Base-by-base conservation (phyloP, 176 grass and related monocot species). In the Phoenix dactylifera region DNA sequence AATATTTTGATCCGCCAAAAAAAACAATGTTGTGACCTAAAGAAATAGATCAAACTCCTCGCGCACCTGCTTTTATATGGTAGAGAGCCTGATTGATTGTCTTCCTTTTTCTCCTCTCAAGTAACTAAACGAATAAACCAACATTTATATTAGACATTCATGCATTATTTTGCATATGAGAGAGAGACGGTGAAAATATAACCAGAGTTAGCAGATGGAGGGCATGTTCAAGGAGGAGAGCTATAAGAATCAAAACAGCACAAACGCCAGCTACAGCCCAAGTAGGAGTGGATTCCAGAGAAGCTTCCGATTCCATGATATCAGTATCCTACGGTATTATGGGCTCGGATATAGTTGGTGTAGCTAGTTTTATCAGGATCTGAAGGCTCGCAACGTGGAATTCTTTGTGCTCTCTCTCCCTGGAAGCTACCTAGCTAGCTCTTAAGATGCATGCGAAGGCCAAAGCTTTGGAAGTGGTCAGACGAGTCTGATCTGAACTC, bases 221-320 rank as follows among this genome's bases (percentile, higher is more conserved):
- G 54, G 9, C 54, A 56, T 56, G 54, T 22, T 56, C 54, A 12
- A 22, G 9, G 54, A 56, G 54, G 54, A 56, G 54, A 24, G 54
- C 54, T 50, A 64, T 16, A 15, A 20, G 18, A 15, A 44, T 44
- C 10, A 44, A 44, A 44, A 44, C 35, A 12, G 35, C 35, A 44
- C 51, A 54, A 55, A 67, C 15, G 15, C 50, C 50, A 17, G 24
- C 24, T 7, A 67, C 26, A 67, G 24, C 64, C 64, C 64, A 67
- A 1, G 64, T 67, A 52, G 64, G 64, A 18, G 64, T 67, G 6
- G 24, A 54, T 28, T 67, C 50, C n/a, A 67, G 51, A 19, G 64
- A 67, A 30, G 51, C 51, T 32, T 54, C 49, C 49, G 20, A 30
- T 20, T 35, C 17, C 51, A n/a, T 17, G 1, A 32, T 54, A 44